Conservation (phyloP, 495 filamentous ascomycete genomes). For the Penicillium taxi region DNA sequence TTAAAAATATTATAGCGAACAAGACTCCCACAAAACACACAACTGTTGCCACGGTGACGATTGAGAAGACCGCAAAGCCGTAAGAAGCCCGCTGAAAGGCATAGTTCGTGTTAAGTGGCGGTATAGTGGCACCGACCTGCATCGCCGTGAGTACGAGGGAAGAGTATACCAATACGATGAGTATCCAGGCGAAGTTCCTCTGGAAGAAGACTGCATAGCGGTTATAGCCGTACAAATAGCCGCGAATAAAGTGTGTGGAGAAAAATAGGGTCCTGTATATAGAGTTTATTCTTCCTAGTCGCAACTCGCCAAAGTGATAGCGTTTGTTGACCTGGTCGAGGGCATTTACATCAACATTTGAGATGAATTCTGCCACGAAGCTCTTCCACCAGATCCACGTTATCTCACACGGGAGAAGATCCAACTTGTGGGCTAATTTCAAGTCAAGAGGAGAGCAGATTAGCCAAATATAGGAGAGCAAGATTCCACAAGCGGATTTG, state of each 20-base stretch:
- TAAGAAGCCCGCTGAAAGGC: conserved; percentile 42
- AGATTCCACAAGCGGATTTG: conserved; percentile 6
- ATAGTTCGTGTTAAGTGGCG: conserved; percentile 24
- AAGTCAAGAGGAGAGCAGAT: conserved; percentile 5
- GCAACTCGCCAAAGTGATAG: conserved; percentile 40
- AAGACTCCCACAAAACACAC: conserved; percentile 7
- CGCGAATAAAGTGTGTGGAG: background rate
- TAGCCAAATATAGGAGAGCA: conserved; percentile 6
- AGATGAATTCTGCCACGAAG: conserved; percentile 4
- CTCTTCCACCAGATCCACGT: conserved; percentile 7
- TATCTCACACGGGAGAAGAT: conserved; percentile 7
- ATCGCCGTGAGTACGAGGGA: conserved; percentile 49
- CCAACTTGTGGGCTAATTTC: conserved; percentile 3
- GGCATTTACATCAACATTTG: conserved; percentile 4
- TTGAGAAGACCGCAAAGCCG: conserved; percentile 48
- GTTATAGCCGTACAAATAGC: conserved; percentile 9
- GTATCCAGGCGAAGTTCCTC: conserved; percentile 41
- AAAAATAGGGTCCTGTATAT: conserved; percentile 12
- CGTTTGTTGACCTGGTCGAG: conserved; percentile 25
- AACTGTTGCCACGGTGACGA: conserved; percentile 9
- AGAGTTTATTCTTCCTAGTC: conserved; percentile 20
- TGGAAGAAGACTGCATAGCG: conserved; percentile 22
- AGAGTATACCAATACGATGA: conserved; percentile 41
- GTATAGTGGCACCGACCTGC: conserved; percentile 49
- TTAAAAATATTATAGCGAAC: conserved; percentile 6